These are phyloP conservation scores for Suhomyces bokatorum DNA, from an alignment of 1,139 yeast genomes.

Conservation along the genomic window DNA sequence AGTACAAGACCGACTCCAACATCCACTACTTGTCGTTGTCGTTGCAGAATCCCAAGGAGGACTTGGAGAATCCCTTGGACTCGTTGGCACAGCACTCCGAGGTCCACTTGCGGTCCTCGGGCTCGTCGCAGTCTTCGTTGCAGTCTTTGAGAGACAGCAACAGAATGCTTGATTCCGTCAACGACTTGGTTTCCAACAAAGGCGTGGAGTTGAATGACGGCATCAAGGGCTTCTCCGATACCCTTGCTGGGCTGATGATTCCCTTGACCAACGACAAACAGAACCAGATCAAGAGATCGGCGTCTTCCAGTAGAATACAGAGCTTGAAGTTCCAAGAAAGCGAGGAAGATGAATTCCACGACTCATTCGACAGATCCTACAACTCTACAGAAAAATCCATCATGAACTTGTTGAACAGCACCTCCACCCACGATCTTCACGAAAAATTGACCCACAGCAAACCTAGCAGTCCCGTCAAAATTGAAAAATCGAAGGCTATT, in stretches of 20 bases:
- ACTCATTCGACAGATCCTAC: slow-evolving; percentile 42
- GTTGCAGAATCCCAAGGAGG: slow-evolving; percentile 27
- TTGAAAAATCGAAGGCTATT: neutral
- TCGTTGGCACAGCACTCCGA: slow-evolving; percentile 34
- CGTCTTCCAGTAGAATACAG: slow-evolving; percentile 5
- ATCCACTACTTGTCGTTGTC: slow-evolving; percentile 40
- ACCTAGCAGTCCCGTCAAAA: neutral
- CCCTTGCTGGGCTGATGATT: slow-evolving; percentile 40
- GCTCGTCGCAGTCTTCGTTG: slow-evolving; percentile 48
- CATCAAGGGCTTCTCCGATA: slow-evolving; percentile 46
- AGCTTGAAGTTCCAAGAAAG: slow-evolving; percentile 5
- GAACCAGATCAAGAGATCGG: slow-evolving; percentile 3
- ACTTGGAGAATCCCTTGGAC: slow-evolving; percentile 37
- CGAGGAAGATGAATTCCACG: slow-evolving; percentile 27
- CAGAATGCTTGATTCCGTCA: slow-evolving; percentile 33
- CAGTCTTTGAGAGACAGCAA: slow-evolving; percentile 43
- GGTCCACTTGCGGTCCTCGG: slow-evolving; percentile 36
- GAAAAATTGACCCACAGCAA: slow-evolving; percentile 5
- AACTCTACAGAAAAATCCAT: slow-evolving; percentile 46
- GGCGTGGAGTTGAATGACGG: slow-evolving; percentile 47
- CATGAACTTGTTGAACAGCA: slow-evolving; percentile 37
- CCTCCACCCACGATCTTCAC: slow-evolving; percentile 12
- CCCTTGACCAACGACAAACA: slow-evolving; percentile 9
- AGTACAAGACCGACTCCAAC: slow-evolving; percentile 32
- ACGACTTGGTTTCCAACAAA: slow-evolving; percentile 23